Evolutionary conservation across 2,329 filamentous ascomycete genomes (phyloP).

Genomic region (Trichoderma guizhouense): DNA sequence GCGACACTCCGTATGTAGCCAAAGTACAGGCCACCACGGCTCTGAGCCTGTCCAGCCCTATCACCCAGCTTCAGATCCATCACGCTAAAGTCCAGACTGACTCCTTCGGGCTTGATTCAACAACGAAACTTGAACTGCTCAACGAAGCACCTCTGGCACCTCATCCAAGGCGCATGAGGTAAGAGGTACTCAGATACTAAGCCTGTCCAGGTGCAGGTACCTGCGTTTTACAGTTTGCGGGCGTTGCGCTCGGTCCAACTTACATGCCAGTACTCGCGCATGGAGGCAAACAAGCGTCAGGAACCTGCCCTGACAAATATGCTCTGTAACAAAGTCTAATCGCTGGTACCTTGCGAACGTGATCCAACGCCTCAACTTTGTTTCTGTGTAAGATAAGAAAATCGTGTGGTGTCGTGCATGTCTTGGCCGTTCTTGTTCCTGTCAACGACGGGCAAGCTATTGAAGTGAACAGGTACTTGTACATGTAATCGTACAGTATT

Average conservation of each 20-base stretch:
- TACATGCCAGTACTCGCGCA: neutral
- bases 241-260: neutral
- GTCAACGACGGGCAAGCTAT: neutral
- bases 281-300: neutral
- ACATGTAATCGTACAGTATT: neutral
- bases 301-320: neutral
- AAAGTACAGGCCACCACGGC: neutral
- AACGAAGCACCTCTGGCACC: neutral
- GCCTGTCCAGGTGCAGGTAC: neutral
- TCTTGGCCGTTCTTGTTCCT: neutral
- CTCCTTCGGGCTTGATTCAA: neutral
- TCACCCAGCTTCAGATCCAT: neutral
- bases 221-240: neutral
- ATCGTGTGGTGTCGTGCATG: neutral
- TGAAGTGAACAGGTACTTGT: neutral
- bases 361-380: neutral
- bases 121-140: neutral
- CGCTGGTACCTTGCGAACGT: neutral
- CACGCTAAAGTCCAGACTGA: neutral
- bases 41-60: neutral
- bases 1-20: neutral
- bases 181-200: neutral
- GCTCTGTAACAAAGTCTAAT: neutral
- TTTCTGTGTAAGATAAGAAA: neutral
- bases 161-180: no score